Percentiles rank a stretch among this genome's conserved stretches.
These are phyloP conservation scores for Inga oerstediana DNA, from an alignment of 306 rosid genomes.

Conservation along the genomic window DNA sequence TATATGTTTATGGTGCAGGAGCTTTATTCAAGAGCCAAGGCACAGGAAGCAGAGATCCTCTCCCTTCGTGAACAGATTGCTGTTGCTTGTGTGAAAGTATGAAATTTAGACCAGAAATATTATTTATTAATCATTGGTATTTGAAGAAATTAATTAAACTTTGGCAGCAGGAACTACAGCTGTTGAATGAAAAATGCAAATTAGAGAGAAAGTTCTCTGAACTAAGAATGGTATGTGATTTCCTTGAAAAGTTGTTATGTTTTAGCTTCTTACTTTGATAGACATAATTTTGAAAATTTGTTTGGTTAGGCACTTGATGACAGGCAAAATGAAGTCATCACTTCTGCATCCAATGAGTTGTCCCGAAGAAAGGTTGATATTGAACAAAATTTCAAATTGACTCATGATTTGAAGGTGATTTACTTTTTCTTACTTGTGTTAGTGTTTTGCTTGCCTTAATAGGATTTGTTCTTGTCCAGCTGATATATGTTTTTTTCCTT, in stretches of 20 bases:
- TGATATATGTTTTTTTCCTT: neutral
- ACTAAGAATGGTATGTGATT: constrained; percentile 77
- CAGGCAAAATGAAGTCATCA: constrained; percentile 79
- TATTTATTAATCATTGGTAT: constrained; percentile 19
- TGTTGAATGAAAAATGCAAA: constrained; percentile 80
- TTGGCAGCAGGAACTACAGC: constrained; percentile 72
- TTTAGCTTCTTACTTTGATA: constrained; percentile 21
- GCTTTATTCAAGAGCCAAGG: constrained; percentile 65
- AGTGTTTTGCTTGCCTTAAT: constrained; percentile 4
- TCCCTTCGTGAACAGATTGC: constrained; percentile 83
- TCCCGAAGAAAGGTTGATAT: constrained; percentile 82
- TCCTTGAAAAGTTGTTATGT: constrained; percentile 30
- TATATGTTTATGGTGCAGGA: constrained; percentile 57
- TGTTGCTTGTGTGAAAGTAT: constrained; percentile 77
- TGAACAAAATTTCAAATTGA: constrained; percentile 80
- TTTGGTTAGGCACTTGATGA: constrained; percentile 77
- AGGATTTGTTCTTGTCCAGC: neutral
- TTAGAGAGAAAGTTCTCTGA: constrained; percentile 86
- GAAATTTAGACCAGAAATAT: constrained; percentile 11
- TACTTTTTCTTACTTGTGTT: constrained; percentile 17
- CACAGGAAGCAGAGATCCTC: constrained; percentile 78
- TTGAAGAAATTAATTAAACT: constrained; percentile 33
- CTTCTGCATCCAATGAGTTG: constrained; percentile 80
- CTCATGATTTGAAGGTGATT: constrained; percentile 82
- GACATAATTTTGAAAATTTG: constrained; percentile 21